Evolutionary conservation across 2,329 filamentous ascomycete species (phyloP), one percentile per base, ranked within the genome.

Genomic region (Microdochium nivale): DNA sequence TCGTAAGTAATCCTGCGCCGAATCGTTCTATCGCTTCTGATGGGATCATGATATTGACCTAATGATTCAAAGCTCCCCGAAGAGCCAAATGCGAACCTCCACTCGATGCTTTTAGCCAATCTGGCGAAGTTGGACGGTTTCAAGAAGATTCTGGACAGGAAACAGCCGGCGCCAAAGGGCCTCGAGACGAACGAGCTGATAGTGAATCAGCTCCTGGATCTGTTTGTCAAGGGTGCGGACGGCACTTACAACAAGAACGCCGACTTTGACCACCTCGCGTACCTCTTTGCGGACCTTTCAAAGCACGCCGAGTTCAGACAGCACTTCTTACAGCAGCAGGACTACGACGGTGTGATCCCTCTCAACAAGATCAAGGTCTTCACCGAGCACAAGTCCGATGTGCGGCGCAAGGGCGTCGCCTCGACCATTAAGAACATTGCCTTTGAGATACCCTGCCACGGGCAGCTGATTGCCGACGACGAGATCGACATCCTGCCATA

Each of bases 101-200:
- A 95, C 47, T 83, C 90, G 47, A 97, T 96, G 90, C 80, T 99
- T 14, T 78, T 97, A 24, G 90, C 94, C 66, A 99, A 99, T 64
- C 76, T 99, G 50, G 80, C 85, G 53, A 97, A 97, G 71, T 86
- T 80, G 55, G 84, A 92, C 59, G 77, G 76, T 5, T 69, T 96
- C 52, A 86, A 86, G 57, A 77, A 78, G 44, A 74, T 96, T 3
- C 69, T 92, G 11, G 74, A 76, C 3, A 74, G 87, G 51, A 87
- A 86, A 62, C 86, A 90, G 56, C 72, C 79, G 7, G 67, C 85
- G 0, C 87, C 90, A 2, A 79, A 83, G 51, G 75, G 77, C n/a
- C 79, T 96, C 7, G 83, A 81, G 5, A 86, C 82, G 1, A 88
- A 89, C 40, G 79, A 84, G 33, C 76, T 81, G 53, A 84, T 89